Conservation (phyloP, 768 basidiomycete genomes). For the Tricholoma terreum region DNA sequence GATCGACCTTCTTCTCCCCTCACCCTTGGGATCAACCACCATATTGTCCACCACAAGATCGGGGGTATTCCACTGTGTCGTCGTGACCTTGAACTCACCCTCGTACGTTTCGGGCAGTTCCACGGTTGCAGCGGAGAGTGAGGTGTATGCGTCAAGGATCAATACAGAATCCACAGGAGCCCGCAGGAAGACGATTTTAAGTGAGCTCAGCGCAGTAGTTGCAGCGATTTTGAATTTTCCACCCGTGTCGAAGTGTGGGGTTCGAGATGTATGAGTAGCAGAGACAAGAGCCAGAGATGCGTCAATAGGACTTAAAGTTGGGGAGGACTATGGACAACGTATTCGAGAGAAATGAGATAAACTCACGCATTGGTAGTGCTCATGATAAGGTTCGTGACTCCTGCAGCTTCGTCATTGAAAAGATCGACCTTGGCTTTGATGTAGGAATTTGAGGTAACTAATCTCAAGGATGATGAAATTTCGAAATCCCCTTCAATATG, state of each 20-base stretch:
- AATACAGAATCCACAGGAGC: slow-evolving; percentile 16
- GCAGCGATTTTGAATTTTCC: slow-evolving; percentile 16
- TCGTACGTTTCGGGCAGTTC: slow-evolving; percentile 17
- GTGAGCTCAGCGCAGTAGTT: slow-evolving; percentile 7
- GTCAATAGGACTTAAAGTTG: slow-evolving; percentile 4
- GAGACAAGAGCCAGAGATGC: slow-evolving; percentile 8
- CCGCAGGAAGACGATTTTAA: slow-evolving; percentile 10
- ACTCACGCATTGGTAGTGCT: slow-evolving; percentile 42
- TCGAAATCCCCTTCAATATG: slow-evolving; percentile 46
- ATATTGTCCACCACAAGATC: not conserved
- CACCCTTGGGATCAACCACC: slow-evolving; percentile 17
- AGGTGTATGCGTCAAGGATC: slow-evolving; percentile 15
- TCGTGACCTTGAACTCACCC: slow-evolving; percentile 12
- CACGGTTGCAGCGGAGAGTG: slow-evolving; percentile 10
- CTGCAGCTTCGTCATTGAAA: slow-evolving; percentile 24
- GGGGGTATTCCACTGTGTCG: slow-evolving; percentile 7
- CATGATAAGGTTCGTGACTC: slow-evolving; percentile 22
- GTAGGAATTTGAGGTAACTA: slow-evolving; percentile 40
- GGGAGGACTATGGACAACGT: not conserved
- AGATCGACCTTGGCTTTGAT: slow-evolving; percentile 41
- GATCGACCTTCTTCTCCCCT: slow-evolving; percentile 13
- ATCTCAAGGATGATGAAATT: slow-evolving; percentile 22
- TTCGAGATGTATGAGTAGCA: not conserved
- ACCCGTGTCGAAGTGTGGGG: not conserved
- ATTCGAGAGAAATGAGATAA: not conserved